Percentiles rank a stretch among this genome's conserved stretches.
Evolutionary conservation across 768 basidiomycete genomes (phyloP).

Genomic region (Brasilioporus rufonigricans): DNA sequence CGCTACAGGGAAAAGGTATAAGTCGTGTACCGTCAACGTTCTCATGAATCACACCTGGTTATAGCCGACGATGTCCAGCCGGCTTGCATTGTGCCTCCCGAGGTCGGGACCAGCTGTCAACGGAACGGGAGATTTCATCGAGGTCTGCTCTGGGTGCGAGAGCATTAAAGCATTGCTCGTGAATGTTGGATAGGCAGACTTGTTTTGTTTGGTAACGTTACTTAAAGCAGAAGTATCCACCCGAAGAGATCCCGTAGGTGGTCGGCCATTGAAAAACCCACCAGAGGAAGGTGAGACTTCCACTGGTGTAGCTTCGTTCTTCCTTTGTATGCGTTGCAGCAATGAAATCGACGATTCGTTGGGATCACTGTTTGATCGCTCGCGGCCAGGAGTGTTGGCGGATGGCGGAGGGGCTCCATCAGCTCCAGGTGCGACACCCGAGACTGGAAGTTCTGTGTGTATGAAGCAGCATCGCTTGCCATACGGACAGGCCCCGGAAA

Average conservation of each 20-base stretch:
- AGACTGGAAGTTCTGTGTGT: conserved; percentile 77
- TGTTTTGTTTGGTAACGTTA: conserved; percentile 67
- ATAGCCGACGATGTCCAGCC: conserved; percentile 72
- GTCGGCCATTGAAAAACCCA: conserved; percentile 56
- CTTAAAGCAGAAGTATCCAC: conserved; percentile 72
- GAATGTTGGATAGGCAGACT: conserved; percentile 76
- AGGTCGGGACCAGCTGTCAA: conserved; percentile 85
- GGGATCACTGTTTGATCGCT: conserved; percentile 78
- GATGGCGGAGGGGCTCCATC: conserved; percentile 54
- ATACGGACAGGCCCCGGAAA: conserved; percentile 89
- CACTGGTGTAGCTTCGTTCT: conserved; percentile 56
- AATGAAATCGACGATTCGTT: conserved; percentile 71
- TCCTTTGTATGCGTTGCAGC: conserved; percentile 73
- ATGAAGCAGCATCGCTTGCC: conserved; percentile 94
- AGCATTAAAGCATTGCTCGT: conserved; percentile 50
- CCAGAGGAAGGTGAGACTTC: conserved; percentile 44
- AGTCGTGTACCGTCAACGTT: conserved; percentile 6
- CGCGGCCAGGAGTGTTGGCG: conserved; percentile 51
- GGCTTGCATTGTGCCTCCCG: conserved; percentile 69
- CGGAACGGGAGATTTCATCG: conserved; percentile 71
- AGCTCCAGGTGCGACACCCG: conserved; percentile 55
- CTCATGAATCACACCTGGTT: conserved; percentile 50
- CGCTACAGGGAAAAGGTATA: conserved; percentile 35
- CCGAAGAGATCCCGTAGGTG: conserved; percentile 66
- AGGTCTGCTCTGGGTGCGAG: conserved; percentile 51